Percentiles rank a stretch among this genome's conserved stretches.
Conservation (phyloP, 2,329 filamentous ascomycete genomes). For the Colletotrichum filicis region DNA sequence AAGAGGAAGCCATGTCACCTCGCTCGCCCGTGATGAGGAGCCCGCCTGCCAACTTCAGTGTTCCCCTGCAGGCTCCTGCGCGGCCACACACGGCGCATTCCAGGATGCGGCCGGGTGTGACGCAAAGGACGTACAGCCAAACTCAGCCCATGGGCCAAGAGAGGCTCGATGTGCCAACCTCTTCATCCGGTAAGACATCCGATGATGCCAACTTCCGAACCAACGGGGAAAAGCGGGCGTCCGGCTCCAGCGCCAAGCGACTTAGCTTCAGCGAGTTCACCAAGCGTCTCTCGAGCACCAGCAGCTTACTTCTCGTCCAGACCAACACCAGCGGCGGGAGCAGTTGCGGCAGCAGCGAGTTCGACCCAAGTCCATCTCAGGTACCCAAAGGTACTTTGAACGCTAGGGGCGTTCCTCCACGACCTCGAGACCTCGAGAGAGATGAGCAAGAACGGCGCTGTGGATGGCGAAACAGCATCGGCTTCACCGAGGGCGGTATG, state of each 20-base stretch:
- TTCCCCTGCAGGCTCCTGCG: constrained; percentile 37
- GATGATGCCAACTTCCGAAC: constrained; percentile 48
- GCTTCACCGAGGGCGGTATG: constrained; percentile 66
- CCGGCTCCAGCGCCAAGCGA: constrained; percentile 65
- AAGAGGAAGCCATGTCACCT: constrained; percentile 45
- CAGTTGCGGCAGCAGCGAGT: constrained; percentile 59
- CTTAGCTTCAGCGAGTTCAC: constrained; percentile 72
- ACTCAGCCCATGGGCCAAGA: constrained; percentile 51
- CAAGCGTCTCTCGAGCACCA: constrained; percentile 69
- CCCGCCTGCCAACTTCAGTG: constrained; percentile 32
- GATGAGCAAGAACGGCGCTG: constrained; percentile 58
- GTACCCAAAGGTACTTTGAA: constrained; percentile 45
- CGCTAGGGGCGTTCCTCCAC: constrained; percentile 43
- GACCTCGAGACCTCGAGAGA: constrained; percentile 47
- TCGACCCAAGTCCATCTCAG: constrained; percentile 51
- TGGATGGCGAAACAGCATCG: constrained; percentile 67
- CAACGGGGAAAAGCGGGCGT: constrained; percentile 60
- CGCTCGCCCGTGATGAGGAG: constrained; percentile 47
- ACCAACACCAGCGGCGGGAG: constrained; percentile 63
- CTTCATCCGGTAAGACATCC: constrained; percentile 40
- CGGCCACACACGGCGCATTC: constrained; percentile 67
- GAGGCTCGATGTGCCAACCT: constrained; percentile 38
- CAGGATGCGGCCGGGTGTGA: constrained; percentile 55
- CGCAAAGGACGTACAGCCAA: constrained; percentile 60
- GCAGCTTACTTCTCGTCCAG: constrained; percentile 68